A percentile compares a stretch with the other conserved stretches of the same genome.
Conservation (phyloP, 805 yeast genomes). For the Aciculoconidium aculeatum region DNA sequence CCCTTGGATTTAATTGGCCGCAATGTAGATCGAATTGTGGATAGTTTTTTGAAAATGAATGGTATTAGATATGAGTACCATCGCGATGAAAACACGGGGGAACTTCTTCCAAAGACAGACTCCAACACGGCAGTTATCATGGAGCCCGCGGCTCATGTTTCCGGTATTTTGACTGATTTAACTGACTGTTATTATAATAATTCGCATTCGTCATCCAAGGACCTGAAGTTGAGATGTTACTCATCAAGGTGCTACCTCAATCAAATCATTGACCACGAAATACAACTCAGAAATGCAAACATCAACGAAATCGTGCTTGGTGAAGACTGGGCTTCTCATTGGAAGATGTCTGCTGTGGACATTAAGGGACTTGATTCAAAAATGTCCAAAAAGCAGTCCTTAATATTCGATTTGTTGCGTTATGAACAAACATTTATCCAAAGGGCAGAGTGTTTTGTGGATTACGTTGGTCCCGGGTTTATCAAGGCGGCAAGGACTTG, state of each 20-base stretch:
- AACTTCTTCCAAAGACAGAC: background rate
- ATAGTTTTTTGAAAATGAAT: slow-evolving; percentile 34
- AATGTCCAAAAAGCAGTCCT: slow-evolving; percentile 63
- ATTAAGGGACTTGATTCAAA: slow-evolving; percentile 43
- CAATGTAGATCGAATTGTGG: slow-evolving; percentile 44
- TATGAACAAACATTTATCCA: slow-evolving; percentile 67
- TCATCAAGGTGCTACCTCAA: slow-evolving; percentile 30
- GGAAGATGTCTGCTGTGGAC: slow-evolving; percentile 56
- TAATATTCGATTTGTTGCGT: slow-evolving; percentile 67
- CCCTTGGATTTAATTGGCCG: slow-evolving; percentile 47
- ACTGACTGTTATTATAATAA: slow-evolving; percentile 41
- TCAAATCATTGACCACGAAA: slow-evolving; percentile 22
- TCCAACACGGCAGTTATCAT: slow-evolving; percentile 9
- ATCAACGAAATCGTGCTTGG: slow-evolving; percentile 24
- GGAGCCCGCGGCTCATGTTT: slow-evolving; percentile 15
- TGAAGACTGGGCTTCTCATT: slow-evolving; percentile 60
- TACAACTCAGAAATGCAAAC: slow-evolving; percentile 13
- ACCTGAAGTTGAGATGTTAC: slow-evolving; percentile 20
- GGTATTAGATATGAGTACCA: slow-evolving; percentile 31
- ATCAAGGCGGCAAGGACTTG: slow-evolving; percentile 22
- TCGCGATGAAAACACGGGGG: slow-evolving; percentile 1
- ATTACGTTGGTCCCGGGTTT: slow-evolving; percentile 37
- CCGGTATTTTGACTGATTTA: slow-evolving; percentile 41
- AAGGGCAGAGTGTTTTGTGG: slow-evolving; percentile 59
- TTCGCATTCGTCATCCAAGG: slow-evolving; percentile 11